Evolutionary conservation across 768 basidiomycete species (phyloP), one percentile per base, ranked within the genome.

Genomic region (Suillus brevipes): DNA sequence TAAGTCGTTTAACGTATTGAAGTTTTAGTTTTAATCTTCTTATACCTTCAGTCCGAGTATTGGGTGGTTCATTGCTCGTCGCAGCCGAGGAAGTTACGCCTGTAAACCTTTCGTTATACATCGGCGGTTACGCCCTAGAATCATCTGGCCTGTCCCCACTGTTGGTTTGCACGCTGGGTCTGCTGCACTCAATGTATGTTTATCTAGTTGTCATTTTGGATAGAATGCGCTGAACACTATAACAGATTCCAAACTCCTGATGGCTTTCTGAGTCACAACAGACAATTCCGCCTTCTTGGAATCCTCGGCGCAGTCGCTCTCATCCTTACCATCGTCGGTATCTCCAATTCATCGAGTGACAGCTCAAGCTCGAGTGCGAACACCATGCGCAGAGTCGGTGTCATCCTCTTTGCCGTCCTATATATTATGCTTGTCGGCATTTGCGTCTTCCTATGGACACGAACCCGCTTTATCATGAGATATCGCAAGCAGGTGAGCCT

Each of bases 11-110:
- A 2, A 3, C 31, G 40, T 9, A 43, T 31, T 60, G 4, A 31
- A 37, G 7, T 8, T 34, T n/a, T 60, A 45, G 23, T 10, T 23
- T 60, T 60, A 52, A 58, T 65, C 66, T 50, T 65, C 34, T 36
- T 63, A 52, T 38, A 61, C 43, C 14, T 25, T 12, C 59, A 90
- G 90, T 82, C 53, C 84, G 89, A 49, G 78, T 89, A 49, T 77
- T 87, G 9, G 85, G 84, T 16, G 87, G 84, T 36, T 83, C 84
- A 20, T 73, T 90, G 34, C 76, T 86, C 18, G 78, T 91, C 57
- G 85, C 87, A 28, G 85, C 80, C 34, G 83, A 89, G 72, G 64
- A 80, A 42, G 66, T 78, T 40, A 69, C 64, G 6, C 77, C 81
- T 1, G 68, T 73, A 34, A 81, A 83, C 47, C 69, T 68, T 43